These are phyloP conservation scores for Fistulina hepatica DNA, from an alignment of 1,284 basidiomycete species.

Conservation along the genomic window DNA sequence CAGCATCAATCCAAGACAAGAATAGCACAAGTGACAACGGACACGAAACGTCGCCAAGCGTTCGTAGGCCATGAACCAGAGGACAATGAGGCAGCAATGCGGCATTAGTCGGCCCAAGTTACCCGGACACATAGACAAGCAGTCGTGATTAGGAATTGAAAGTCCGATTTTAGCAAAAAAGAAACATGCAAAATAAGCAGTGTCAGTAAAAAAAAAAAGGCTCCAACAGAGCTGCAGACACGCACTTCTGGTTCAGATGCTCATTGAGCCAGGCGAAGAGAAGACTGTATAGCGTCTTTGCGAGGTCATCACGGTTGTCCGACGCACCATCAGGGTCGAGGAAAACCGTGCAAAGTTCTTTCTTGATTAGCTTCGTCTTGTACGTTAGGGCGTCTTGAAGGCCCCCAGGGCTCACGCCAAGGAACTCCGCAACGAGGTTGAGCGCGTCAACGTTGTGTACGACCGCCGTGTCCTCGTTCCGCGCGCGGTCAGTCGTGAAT, in stretches of 20 bases:
- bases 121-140: too few relatives aligned
- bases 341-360: slow-evolving; percentile 93
- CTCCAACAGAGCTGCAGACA: too few relatives aligned
- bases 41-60: too few relatives aligned
- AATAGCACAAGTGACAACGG: too few relatives aligned
- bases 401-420: slow-evolving; percentile 69
- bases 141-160: too few relatives aligned
- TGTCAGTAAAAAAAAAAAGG: too few relatives aligned
- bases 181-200: too few relatives aligned
- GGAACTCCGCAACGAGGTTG: slow-evolving; percentile 78
- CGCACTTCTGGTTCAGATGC: slow-evolving; percentile 90
- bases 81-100: too few relatives aligned
- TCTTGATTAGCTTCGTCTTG: slow-evolving; percentile 87
- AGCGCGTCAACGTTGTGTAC: slow-evolving; percentile 77
- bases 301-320: slow-evolving; percentile 87
- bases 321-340: slow-evolving; percentile 90
- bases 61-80: too few relatives aligned
- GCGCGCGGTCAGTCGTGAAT: slow-evolving; percentile 73
- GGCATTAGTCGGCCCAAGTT: too few relatives aligned
- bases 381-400: slow-evolving; percentile 85
- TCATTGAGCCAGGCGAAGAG: slow-evolving; percentile 97
- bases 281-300: slow-evolving; percentile 87
- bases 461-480: slow-evolving; percentile 82
- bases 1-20: too few relatives aligned
- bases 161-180: too few relatives aligned